Conservation (phyloP, 257 asterid genomes). For the Striga asiatica region DNA sequence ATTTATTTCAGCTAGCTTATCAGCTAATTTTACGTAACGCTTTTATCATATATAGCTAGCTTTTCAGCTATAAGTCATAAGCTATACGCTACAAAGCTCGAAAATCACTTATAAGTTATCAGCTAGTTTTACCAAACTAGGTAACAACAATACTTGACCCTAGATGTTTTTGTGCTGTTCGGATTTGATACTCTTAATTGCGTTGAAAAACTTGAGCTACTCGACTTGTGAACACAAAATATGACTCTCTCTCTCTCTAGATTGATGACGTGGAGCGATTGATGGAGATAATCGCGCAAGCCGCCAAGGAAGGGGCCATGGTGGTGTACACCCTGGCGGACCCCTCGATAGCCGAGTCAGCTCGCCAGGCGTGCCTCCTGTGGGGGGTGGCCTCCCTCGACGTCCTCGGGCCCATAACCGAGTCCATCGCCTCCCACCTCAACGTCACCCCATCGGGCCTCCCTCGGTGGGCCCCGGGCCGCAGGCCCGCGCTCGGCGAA, state of each 20-base stretch:
- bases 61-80: too few relatives aligned
- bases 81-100: too few relatives aligned
- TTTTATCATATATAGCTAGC: too few relatives aligned
- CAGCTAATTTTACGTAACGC: too few relatives aligned
- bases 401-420: slow-evolving; percentile 74
- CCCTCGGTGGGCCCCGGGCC: slow-evolving; percentile 76
- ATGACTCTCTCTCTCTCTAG: slow-evolving; percentile 20
- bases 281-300: slow-evolving; percentile 76
- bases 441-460: slow-evolving; percentile 91
- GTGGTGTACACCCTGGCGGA: slow-evolving; percentile 77
- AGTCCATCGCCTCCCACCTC: slow-evolving; percentile 70
- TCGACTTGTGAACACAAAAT: too few relatives aligned
- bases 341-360: slow-evolving; percentile 75
- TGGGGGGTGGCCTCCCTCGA: slow-evolving; percentile 83
- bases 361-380: slow-evolving; percentile 66
- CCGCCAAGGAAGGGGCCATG: slow-evolving; percentile 86
- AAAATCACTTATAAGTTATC: too few relatives aligned
- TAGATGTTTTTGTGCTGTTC: too few relatives aligned
- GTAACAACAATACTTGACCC: too few relatives aligned
- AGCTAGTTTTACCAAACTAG: too few relatives aligned
- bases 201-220: too few relatives aligned
- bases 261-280: slow-evolving; percentile 63
- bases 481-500: slow-evolving; percentile 48
- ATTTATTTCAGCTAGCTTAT: too few relatives aligned
- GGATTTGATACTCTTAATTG: too few relatives aligned